Evolutionary conservation across 2,329 filamentous ascomycete genomes (phyloP).

Genomic region (Trichoderma cornu-damae): DNA sequence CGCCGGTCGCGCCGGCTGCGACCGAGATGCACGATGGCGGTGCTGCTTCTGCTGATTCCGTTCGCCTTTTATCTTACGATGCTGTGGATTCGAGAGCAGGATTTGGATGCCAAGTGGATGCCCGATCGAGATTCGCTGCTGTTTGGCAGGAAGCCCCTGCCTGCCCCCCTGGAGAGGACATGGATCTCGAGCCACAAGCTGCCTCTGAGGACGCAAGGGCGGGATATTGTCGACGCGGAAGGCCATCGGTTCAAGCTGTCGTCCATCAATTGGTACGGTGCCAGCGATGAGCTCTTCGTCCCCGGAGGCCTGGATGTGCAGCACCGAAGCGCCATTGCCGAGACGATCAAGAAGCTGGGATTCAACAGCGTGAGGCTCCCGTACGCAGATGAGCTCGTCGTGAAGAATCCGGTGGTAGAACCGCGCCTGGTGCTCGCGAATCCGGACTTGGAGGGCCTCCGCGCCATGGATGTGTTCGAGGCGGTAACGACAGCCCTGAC

Average conservation of each 20-base stretch:
- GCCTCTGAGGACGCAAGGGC: constrained; percentile 55
- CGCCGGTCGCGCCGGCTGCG: neutral
- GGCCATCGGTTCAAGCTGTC: constrained; percentile 57
- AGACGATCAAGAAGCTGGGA: constrained; percentile 54
- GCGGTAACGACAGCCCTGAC: constrained; percentile 57
- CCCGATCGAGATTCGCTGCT: constrained; percentile 43
- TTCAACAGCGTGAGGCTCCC: constrained; percentile 68
- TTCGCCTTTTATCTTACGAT: constrained; percentile 35
- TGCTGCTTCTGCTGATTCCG: constrained; percentile 31
- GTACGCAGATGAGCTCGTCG: constrained; percentile 64
- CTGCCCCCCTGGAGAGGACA: constrained; percentile 38
- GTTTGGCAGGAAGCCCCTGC: constrained; percentile 47
- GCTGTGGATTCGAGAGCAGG: constrained; percentile 42
- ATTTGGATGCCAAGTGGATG: constrained; percentile 42
- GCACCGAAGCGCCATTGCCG: constrained; percentile 56
- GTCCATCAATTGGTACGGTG: constrained; percentile 67
- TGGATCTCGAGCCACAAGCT: constrained; percentile 47
- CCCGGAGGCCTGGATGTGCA: constrained; percentile 58
- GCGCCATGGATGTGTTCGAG: constrained; percentile 57
- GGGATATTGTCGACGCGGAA: constrained; percentile 54
- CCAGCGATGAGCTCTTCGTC: constrained; percentile 61
- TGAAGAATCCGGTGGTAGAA: constrained; percentile 51
- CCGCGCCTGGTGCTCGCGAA: constrained; percentile 51
- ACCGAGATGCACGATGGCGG: constrained; percentile 30
- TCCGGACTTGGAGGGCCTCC: constrained; percentile 51